Conservation (phyloP, 148 eudicot species). For the Rhododendron molle region DNA sequence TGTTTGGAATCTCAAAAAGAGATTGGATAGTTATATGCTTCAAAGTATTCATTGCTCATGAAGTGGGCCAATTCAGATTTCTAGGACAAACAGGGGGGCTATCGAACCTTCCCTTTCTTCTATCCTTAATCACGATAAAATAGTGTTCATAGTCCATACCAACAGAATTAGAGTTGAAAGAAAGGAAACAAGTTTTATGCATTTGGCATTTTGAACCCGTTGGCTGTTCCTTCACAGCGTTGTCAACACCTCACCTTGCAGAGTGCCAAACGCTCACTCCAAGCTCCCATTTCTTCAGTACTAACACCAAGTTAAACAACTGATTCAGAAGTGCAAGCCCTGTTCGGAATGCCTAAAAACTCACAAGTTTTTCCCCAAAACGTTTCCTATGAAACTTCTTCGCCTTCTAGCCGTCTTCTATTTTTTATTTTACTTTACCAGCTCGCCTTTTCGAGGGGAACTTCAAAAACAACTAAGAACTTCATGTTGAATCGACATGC, state of each 20-base stretch:
- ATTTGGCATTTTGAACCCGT: background rate
- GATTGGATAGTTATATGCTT: background rate
- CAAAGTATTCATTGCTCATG: background rate
- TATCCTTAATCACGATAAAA: background rate
- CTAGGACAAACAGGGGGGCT: background rate
- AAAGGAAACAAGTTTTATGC: background rate
- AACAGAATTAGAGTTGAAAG: background rate
- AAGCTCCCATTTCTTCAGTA: background rate
- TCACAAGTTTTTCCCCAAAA: background rate
- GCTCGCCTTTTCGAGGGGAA: background rate
- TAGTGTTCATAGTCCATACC: background rate
- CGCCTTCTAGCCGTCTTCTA: background rate
- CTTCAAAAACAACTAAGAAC: background rate
- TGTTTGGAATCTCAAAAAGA: background rate
- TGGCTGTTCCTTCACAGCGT: background rate
- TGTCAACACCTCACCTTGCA: background rate
- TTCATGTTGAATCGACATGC: too few relatives aligned
- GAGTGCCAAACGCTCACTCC: background rate
- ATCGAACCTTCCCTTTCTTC: background rate
- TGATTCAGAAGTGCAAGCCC: background rate
- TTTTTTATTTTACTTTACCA: background rate
- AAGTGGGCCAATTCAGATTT: background rate
- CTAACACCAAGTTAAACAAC: background rate
- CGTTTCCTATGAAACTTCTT: background rate
- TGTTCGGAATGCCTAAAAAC: background rate